A percentile compares a stretch with the other conserved stretches of the same genome.
Conservation (phyloP, 225 moss, liverwort and hornwort species). For the Polytrichum commune region DNA sequence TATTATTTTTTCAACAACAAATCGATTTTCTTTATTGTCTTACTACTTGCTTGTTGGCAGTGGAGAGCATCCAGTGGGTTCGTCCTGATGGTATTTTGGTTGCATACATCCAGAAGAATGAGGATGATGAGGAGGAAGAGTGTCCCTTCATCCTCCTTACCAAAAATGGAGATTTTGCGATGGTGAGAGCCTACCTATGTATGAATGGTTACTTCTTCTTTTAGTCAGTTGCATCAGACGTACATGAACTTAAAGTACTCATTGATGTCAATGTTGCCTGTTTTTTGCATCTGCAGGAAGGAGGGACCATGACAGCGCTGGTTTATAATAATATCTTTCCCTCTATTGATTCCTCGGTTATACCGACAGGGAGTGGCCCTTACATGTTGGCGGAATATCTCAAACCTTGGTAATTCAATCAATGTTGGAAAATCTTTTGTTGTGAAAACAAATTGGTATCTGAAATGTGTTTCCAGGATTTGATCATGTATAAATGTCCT, state of each 20-base stretch:
- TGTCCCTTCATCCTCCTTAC: constrained; percentile 75
- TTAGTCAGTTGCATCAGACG: no score
- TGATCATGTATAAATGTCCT: background rate
- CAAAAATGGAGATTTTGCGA: constrained; percentile 46
- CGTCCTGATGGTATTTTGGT: constrained; percentile 83
- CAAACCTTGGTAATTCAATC: constrained; percentile 59
- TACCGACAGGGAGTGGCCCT: constrained; percentile 77
- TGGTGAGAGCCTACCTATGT: background rate
- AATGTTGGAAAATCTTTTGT: no score
- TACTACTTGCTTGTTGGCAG: constrained; percentile 38
- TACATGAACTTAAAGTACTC: background rate
- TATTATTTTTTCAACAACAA: no score
- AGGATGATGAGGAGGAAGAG: constrained; percentile 80
- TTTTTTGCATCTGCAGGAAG: constrained; percentile 49
- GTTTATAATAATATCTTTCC: constrained; percentile 70
- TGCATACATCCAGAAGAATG: constrained; percentile 60
- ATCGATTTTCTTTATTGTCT: background rate
- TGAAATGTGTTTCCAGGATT: background rate
- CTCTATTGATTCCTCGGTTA: constrained; percentile 63
- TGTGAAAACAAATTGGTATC: no score
- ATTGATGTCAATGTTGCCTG: background rate
- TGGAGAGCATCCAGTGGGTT: constrained; percentile 88
- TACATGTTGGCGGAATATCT: constrained; percentile 83
- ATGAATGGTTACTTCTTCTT: no score
- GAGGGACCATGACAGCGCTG: constrained; percentile 40